A percentile compares a stretch with the other conserved stretches of the same genome.
Conservation (phyloP, 305 asterid species). For the Galium porrigens region DNA sequence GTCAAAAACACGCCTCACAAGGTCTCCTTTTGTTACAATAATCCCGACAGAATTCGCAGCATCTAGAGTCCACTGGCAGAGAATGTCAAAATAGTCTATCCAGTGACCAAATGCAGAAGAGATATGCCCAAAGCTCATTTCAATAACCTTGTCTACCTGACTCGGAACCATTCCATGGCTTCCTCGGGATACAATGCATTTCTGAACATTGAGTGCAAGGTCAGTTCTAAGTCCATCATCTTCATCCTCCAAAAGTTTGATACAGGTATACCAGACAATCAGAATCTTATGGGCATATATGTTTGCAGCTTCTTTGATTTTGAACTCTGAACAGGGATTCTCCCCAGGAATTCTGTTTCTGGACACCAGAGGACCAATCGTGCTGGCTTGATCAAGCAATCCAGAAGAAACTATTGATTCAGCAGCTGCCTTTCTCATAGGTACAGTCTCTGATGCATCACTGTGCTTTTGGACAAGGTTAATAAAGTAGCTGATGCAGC, state of each 20-base stretch:
- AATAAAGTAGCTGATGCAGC: constrained; percentile 45
- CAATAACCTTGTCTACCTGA: constrained; percentile 89
- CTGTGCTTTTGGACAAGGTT: constrained; percentile 42
- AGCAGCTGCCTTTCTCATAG: constrained; percentile 76
- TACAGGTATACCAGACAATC: constrained; percentile 54
- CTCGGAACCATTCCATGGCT: constrained; percentile 31
- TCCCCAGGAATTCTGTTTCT: constrained; percentile 24
- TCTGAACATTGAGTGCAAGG: constrained; percentile 67
- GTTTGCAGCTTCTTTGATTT: constrained; percentile 30
- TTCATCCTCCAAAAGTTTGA: constrained; percentile 89
- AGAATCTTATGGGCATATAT: constrained; percentile 43
- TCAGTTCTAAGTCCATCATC: constrained; percentile 53
- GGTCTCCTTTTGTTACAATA: constrained; percentile 46
- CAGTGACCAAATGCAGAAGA: constrained; percentile 54
- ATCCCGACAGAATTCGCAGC: constrained; percentile 37
- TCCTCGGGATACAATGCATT: constrained; percentile 27
- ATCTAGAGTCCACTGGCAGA: constrained; percentile 51
- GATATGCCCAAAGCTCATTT: constrained; percentile 55
- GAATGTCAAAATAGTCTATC: constrained; percentile 50
- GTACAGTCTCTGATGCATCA: constrained; percentile 62
- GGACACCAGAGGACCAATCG: constrained; percentile 34
- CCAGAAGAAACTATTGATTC: constrained; percentile 78
- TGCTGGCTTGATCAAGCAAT: constrained; percentile 40
- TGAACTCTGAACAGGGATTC: constrained; percentile 18
- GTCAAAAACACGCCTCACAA: constrained; percentile 78